Evolutionary conservation across 495 filamentous ascomycete species (phyloP), one percentile per base, ranked within the genome.

Genomic region (Xylaria acuta): DNA sequence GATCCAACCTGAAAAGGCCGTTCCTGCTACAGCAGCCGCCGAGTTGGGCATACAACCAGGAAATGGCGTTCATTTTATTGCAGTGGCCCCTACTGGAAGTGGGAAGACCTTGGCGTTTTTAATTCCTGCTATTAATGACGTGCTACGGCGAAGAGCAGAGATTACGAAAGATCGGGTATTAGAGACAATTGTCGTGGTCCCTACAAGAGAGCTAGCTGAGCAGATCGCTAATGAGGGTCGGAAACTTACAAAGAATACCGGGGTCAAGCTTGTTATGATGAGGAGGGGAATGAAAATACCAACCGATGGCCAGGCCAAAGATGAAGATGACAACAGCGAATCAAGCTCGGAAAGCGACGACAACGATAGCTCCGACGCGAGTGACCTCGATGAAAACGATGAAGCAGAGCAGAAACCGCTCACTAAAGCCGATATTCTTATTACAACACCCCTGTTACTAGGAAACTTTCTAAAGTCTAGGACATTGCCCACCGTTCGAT

Each of bases 101-200:
- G 96, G 96, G n/a, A 99, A 99, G 84, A 98, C 96, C 0, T 80
- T 98, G 67, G 92, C 93, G 4, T 99, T 97, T 76, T 80, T 98
- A 78, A 92, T 99, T 34, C 94, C 94, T 0, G 86, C 94, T 22
- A 86, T 98, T 63, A 91, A 97, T 77, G 85, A 87, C 60, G 88
- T 95, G 58, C 83, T 95, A 38, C 83, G 83, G 75, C 76, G 80
- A 71, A 81, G 81, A 45, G 77, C 82, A 63, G 81, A 85, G 63
- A 67, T 78, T 36, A 79, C 85, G 38, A 77, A 80, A 11, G 78
- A 84, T 64, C 88, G 89, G 75, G 84, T 86, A 7, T 83, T 93
- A 20, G 86, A 86, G 80, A 91, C 91, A 0, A 78, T 99, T 2
- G 85, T 99, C 20, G 84, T 99, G 45, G 96, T 93, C 8, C 96